These are phyloP conservation scores for Bruguiera gymnorhiza DNA, from an alignment of 345 rosid genomes.

Conservation along the genomic window DNA sequence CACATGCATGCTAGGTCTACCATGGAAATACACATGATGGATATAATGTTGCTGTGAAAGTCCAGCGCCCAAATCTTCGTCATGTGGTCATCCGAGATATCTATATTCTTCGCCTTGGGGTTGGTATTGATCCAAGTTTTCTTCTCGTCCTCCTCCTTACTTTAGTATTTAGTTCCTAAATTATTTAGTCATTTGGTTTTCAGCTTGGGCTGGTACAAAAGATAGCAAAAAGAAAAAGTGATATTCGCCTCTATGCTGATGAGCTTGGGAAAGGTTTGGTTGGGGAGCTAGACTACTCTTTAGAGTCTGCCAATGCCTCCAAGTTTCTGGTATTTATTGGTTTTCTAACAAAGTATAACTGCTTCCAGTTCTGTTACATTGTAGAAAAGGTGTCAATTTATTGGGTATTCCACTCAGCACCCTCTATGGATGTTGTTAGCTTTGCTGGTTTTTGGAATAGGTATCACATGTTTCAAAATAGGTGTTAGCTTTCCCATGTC, in stretches of 20 bases:
- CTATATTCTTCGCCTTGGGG: constrained; percentile 88
- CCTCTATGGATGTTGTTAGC: no score
- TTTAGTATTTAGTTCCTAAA: constrained; percentile 21
- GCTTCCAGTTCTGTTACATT: not conserved
- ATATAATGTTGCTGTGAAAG: constrained; percentile 77
- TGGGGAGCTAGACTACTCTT: constrained; percentile 81
- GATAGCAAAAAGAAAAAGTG: constrained; percentile 77
- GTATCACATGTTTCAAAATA: no score
- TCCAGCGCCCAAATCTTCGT: constrained; percentile 86
- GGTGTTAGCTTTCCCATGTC: no score
- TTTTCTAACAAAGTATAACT: not conserved
- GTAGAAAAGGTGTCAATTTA: not conserved
- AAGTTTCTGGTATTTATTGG: constrained; percentile 61
- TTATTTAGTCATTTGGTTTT: constrained; percentile 20
- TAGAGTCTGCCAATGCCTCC: constrained; percentile 86
- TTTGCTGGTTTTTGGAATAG: no score
- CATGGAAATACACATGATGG: constrained; percentile 74
- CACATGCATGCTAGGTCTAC: constrained; percentile 58
- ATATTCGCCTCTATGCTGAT: constrained; percentile 87
- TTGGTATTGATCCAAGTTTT: constrained; percentile 30
- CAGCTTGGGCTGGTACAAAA: constrained; percentile 86
- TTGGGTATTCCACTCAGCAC: no score
- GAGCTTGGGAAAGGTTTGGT: constrained; percentile 95
- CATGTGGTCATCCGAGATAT: constrained; percentile 87
- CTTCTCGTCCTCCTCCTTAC: not conserved